Base-by-base conservation (phyloP, 208 protist genomes). In the Leishmania braziliensis region DNA sequence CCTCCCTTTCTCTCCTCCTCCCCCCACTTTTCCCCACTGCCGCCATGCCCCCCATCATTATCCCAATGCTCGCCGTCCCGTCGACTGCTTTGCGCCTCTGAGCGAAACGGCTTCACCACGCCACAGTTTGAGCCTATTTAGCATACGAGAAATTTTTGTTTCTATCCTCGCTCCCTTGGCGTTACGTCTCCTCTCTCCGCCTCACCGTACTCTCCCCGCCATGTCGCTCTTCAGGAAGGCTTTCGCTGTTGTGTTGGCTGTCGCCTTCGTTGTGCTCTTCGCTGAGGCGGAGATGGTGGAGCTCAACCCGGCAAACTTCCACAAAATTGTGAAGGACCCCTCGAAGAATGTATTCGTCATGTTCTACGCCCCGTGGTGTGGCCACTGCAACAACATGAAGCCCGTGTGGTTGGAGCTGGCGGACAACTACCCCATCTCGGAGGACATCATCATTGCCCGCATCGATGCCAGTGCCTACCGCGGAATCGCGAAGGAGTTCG, bases 321-420 rank as follows among this genome's bases (percentile, higher is more conserved):
- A 98, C 53, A 66, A 53, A 0, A 84, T 97, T 53, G 95, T 98
- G 18, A 81, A 96, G 14, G 90, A 99, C 63, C 71, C 84, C 3
- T 88, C 77, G 18, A 98, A 99, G 82, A 89, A 98, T 78, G 97
- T 99, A 1, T 98, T 99, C 69, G 94, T 99, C 48, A 93, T 99
- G 86, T 99, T 99, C 80, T 99, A 99, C 88, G 98, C 98, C 39
- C 95, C 97, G 72, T 99, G 98, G 98, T 99, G 98, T 78, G 96
- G 95, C 43, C 98, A 99, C 91, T 99, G 98, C 95, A 95, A 98
- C 69, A 85, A 90, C 76, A 92, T 99, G 83, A 94, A 89, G 81
- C 96, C 97, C 70, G 91, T 91, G 36, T 98, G 92, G 90, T 84
- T 95, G 79, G 81, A 86, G 46, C 89, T 98, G 66, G 89, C 88